phyloP scores from a whole-genome alignment of 305 asterid genomes.

The Fraxinus floribunda region DNA sequence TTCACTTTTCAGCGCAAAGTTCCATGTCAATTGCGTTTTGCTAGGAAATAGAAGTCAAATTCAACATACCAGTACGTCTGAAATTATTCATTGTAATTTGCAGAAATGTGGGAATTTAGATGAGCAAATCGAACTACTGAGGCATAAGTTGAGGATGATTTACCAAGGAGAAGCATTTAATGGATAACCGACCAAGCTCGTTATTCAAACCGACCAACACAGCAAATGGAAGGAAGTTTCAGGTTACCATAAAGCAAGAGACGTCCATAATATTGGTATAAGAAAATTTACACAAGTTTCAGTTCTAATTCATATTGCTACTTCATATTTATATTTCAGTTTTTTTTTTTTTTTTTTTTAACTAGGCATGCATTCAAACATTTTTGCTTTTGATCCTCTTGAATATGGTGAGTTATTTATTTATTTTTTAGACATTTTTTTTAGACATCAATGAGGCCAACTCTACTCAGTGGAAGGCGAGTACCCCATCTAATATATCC shows the following conservation, averaged over 20 bases:
- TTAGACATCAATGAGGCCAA: background rate
- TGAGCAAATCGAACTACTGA: constrained; percentile 70
- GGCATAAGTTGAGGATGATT: constrained; percentile 67
- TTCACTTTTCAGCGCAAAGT: background rate
- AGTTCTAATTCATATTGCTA: background rate
- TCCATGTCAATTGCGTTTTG: background rate
- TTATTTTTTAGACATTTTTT: no score
- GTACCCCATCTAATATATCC: background rate
- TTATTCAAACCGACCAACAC: background rate
- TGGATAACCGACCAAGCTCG: constrained; percentile 82
- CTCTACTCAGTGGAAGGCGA: constrained; percentile 6
- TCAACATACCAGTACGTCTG: background rate
- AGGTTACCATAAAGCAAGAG: constrained; percentile 76
- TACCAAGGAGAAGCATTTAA: constrained; percentile 78
- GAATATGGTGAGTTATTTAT: no score
- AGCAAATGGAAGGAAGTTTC: constrained; percentile 82
- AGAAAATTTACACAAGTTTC: background rate
- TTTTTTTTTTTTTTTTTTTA: no score
- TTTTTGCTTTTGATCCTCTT: no score
- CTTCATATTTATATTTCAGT: no score
- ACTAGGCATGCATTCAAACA: no score
- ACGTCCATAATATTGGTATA: constrained; percentile 82
- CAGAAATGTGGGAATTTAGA: constrained; percentile 82
- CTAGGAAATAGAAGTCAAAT: background rate
- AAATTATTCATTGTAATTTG: constrained; percentile 5